These are phyloP conservation scores for Leptographium wingfieldii DNA, from an alignment of 2,329 filamentous ascomycete species.

Conservation along the genomic window DNA sequence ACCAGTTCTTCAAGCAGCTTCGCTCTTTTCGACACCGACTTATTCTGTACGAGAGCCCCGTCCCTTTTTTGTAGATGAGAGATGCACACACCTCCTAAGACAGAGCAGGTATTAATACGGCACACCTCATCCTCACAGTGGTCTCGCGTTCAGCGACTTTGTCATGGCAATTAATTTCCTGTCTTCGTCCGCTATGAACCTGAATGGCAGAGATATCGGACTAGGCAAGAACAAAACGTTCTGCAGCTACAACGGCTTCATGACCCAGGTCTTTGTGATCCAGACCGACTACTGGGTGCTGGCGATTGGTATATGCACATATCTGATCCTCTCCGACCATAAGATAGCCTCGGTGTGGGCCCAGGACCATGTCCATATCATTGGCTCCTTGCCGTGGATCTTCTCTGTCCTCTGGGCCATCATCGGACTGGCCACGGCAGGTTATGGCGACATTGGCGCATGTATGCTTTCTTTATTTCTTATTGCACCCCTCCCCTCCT, in stretches of 20 bases:
- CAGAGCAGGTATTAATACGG: not conserved
- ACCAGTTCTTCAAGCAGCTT: not conserved
- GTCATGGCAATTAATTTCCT: not conserved
- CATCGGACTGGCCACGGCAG: not conserved
- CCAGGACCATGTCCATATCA: not conserved
- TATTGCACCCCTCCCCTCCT: not conserved
- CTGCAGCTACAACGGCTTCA: not conserved
- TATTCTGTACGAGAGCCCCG: not conserved
- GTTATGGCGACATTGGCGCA: not conserved
- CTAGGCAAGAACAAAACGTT: not conserved
- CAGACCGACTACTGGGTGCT: constrained; percentile 1
- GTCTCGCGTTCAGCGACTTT: not conserved
- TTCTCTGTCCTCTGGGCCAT: not conserved
- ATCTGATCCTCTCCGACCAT: not conserved
- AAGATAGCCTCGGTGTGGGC: not conserved
- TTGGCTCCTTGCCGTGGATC: not conserved
- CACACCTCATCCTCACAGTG: not conserved
- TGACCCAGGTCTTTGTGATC: not conserved
- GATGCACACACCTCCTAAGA: not conserved
- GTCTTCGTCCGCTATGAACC: not conserved
- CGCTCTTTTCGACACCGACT: not conserved
- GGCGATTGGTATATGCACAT: not conserved
- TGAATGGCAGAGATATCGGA: not conserved
- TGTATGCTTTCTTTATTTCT: not conserved
- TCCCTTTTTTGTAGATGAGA: not conserved